Percentiles rank a stretch among this genome's conserved stretches.
Conservation (phyloP, 345 rosid species). For the Eucalyptus cloeziana region DNA sequence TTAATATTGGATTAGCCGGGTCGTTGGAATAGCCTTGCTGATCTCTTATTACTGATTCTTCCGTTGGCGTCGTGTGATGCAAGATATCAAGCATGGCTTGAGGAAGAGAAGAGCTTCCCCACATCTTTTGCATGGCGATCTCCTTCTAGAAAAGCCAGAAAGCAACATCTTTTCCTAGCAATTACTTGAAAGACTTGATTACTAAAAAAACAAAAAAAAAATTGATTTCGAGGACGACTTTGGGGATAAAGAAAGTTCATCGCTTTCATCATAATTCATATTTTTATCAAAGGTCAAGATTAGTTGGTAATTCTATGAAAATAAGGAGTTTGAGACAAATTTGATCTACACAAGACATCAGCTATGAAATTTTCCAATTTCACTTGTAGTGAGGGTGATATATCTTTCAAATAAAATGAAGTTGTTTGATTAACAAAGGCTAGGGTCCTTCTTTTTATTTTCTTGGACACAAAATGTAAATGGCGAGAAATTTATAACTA, state of each 20-base stretch:
- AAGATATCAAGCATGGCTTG: background rate
- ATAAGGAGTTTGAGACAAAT: background rate
- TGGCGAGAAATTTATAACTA: background rate
- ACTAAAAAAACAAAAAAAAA: background rate
- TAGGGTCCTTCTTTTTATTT: background rate
- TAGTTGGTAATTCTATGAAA: background rate
- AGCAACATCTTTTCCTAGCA: background rate
- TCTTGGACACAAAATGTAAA: background rate
- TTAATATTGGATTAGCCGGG: background rate
- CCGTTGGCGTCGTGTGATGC: background rate
- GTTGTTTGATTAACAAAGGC: background rate
- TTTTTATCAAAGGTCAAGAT: background rate
- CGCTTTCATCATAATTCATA: background rate
- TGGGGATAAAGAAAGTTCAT: background rate
- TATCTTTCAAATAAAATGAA: background rate
- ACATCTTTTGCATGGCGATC: too few relatives aligned
- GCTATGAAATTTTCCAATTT: background rate
- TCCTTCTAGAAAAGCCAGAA: background rate
- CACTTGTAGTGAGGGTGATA: background rate
- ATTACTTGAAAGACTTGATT: background rate
- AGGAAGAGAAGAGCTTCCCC: background rate
- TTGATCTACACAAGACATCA: background rate
- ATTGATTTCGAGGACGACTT: background rate
- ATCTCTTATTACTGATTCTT: background rate
- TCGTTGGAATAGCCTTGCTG: background rate